Base-by-base conservation (phyloP, 805 yeast species). In the Torulaspora indica region DNA sequence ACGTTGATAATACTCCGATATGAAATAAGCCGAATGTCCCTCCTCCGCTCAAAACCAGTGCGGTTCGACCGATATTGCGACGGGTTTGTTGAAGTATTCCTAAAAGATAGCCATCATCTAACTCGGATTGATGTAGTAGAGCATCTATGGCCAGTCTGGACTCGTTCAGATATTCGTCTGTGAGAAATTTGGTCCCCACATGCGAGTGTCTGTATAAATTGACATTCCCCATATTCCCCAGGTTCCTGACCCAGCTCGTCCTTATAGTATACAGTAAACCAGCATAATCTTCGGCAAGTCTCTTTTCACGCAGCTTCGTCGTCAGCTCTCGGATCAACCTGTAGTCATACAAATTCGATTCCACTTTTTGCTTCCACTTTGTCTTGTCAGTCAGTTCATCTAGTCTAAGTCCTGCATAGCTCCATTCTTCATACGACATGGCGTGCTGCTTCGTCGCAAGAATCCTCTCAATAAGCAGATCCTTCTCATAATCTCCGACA, bases 31-130 rank as follows among this genome's bases (percentile, higher is more conserved):
- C 98, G 68, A 91, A 85, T 4, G 95, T 85, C 2, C 95, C 89
- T 1, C 99, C 99, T 1, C 99, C 99, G 38, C 95, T 83, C 42
- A 93, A 73, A n/a, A 95, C 88, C 22, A 93, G 69, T 0, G 98
- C 98, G 0, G 98, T 90, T 43, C 96, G 74, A 0, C 99, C 99
- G 40, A 86, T 86, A 56, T 90, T 88, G 62, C 85, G 85, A 47
- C 96, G 73, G 0, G 97, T 86, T 60, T 91, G 95, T 31, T 85
- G 77, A 27, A 91, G 69, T 76, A 86, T 85, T 1, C 85, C 85
- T 44, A 91, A 68, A 12, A 86, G 71, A 55, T 85, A 81, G 9
- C 77, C 63, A 48, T 82, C 89, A 60, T 85, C 91, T 24, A 86
- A 47, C 5, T 63, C 72, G 8, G 68, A 57, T 15, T 53, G 52